phyloP scores from a whole-genome alignment of 2,329 filamentous ascomycete species.

The Epichloe uncinata region DNA sequence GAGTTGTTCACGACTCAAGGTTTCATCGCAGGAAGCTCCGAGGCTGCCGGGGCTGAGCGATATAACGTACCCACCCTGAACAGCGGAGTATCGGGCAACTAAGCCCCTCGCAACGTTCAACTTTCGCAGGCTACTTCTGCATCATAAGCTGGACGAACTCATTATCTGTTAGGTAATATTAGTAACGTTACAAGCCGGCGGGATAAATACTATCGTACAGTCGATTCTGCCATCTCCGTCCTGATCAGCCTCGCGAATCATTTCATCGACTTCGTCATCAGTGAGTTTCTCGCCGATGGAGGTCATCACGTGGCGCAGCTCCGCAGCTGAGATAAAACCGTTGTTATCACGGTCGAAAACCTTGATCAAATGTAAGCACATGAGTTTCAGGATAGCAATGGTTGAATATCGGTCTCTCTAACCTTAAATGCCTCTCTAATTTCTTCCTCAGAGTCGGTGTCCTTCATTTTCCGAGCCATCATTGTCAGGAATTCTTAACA shows the following conservation, averaged over 20 bases:
- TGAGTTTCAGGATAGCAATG: not conserved
- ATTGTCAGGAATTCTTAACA: conserved; percentile 71
- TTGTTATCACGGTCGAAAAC: conserved; percentile 85
- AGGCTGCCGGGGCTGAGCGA: not conserved
- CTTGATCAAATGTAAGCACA: conserved; percentile 19
- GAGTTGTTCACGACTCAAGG: conserved; percentile 1
- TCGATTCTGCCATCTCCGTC: conserved; percentile 82
- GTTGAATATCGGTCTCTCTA: not conserved
- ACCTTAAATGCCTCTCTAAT: conserved; percentile 85
- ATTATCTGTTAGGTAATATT: conserved; percentile 47
- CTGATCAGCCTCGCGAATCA: conserved; percentile 85
- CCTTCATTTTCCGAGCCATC: conserved; percentile 94
- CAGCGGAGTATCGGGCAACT: not conserved
- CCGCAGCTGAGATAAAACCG: conserved; percentile 79
- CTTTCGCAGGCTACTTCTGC: conserved; percentile 58
- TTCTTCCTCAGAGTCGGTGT: conserved; percentile 82
- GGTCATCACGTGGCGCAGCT: conserved; percentile 83
- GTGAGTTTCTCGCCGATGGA: conserved; percentile 86
- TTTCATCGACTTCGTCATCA: conserved; percentile 83
- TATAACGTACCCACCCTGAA: not conserved
- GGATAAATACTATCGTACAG: conserved; percentile 40
- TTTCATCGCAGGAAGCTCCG: not conserved
- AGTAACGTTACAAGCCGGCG: conserved; percentile 6
- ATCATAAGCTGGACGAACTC: conserved; percentile 93
- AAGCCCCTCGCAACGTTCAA: not conserved